phyloP scores from a whole-genome alignment of 768 basidiomycete genomes.

The Collybiopsis confluens region DNA sequence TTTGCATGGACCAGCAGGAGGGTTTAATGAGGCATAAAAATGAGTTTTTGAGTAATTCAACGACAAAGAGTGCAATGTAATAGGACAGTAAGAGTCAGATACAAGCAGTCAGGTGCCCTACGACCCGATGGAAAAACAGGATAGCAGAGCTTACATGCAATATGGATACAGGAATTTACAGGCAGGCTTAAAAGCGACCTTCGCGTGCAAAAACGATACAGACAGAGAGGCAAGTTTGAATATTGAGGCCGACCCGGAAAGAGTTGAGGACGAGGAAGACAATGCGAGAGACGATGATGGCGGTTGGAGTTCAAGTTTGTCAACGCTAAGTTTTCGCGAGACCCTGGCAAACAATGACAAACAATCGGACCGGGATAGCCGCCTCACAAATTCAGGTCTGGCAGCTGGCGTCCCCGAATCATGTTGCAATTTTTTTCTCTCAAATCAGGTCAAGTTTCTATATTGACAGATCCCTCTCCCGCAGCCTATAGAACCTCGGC shows the following conservation, averaged over 20 bases:
- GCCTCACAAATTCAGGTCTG: no score
- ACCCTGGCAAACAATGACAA: no score
- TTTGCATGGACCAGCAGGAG: background rate
- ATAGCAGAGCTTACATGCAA: constrained; percentile 9
- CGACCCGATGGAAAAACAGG: constrained; percentile 9
- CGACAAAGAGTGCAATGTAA: background rate
- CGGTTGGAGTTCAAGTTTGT: background rate
- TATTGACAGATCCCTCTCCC: no score
- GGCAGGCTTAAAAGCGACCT: constrained; percentile 7
- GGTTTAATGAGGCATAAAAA: background rate
- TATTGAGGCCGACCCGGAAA: constrained; percentile 3
- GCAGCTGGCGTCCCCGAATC: no score
- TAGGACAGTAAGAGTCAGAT: constrained; percentile 6
- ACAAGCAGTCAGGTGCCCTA: constrained; percentile 6
- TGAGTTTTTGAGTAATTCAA: constrained; percentile 8
- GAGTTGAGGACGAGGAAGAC: background rate
- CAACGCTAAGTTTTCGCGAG: no score
- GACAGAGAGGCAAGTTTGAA: constrained; percentile 6
- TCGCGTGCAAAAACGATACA: constrained; percentile 7
- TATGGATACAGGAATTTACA: constrained; percentile 8
- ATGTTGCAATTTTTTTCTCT: no score
- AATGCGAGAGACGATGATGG: background rate
- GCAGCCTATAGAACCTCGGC: no score
- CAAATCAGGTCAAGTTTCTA: no score
- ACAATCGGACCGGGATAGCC: no score